phyloP scores from a whole-genome alignment of 2,329 filamentous ascomycete genomes.

The Cladophialophora yegresii region DNA sequence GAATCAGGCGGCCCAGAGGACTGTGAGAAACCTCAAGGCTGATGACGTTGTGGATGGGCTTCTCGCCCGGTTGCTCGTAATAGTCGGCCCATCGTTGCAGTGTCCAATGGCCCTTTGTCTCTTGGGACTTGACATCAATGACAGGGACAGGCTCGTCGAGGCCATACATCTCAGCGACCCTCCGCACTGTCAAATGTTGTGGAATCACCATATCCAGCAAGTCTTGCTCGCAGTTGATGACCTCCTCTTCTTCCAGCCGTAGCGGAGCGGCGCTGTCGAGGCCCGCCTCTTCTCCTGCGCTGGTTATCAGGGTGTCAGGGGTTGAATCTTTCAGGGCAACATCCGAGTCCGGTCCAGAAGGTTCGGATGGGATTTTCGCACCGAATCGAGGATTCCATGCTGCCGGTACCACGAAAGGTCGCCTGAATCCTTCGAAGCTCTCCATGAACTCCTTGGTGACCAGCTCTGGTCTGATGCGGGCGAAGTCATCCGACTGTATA shows the following conservation, averaged over 20 bases:
- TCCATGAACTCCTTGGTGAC: conserved; percentile 66
- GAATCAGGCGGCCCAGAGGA: conserved; percentile 62
- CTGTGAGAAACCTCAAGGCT: conserved; percentile 68
- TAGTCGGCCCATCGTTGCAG: conserved; percentile 67
- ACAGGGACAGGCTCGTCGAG: conserved; percentile 62
- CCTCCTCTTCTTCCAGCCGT: conserved; percentile 41
- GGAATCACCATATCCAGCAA: conserved; percentile 69
- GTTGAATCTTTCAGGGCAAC: background rate
- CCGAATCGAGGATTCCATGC: conserved; percentile 57
- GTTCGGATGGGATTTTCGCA: background rate
- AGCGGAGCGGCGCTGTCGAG: background rate
- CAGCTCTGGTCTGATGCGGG: conserved; percentile 64
- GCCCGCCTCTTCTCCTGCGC: conserved; percentile 5
- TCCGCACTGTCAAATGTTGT: conserved; percentile 62
- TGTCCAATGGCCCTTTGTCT: conserved; percentile 65
- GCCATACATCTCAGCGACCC: conserved; percentile 65
- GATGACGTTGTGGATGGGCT: conserved; percentile 68
- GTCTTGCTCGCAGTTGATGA: conserved; percentile 64
- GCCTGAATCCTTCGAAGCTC: conserved; percentile 62
- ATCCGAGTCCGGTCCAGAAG: background rate
- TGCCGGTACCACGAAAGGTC: conserved; percentile 68
- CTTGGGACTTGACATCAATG: conserved; percentile 70
- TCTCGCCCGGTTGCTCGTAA: conserved; percentile 63
- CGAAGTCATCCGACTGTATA: conserved; percentile 63
- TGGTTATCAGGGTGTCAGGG: conserved; percentile 15